Percentiles rank a stretch among this genome's conserved stretches.
phyloP scores from a whole-genome alignment of 179 eudicot species.

The Gypsophila paniculata region DNA sequence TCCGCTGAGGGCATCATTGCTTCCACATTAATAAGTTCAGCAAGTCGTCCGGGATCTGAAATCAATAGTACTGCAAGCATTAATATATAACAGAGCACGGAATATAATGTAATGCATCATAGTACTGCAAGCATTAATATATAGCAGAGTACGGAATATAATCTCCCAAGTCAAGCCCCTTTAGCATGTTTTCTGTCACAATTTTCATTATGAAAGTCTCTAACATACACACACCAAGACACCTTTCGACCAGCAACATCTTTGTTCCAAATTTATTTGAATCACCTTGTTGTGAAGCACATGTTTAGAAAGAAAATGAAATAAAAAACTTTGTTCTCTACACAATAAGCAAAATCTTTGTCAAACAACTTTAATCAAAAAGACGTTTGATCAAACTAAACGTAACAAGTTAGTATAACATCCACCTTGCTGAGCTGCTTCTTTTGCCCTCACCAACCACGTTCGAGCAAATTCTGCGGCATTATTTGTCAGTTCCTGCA shows the following conservation, averaged over 20 bases:
- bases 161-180: background rate
- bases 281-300: background rate
- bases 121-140: background rate
- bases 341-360: background rate
- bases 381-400: background rate
- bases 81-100: no score
- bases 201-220: background rate
- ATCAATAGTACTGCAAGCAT: conserved; percentile 6
- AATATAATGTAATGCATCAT: conserved; percentile 1
- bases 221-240: background rate
- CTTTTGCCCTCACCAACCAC: conserved; percentile 48
- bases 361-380: background rate
- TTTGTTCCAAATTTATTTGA: background rate
- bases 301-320: background rate
- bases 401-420: background rate
- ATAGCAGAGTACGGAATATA: background rate
- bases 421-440: conserved; percentile 46
- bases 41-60: conserved; percentile 64
- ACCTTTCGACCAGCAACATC: background rate
- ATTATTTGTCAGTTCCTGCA: conserved; percentile 38
- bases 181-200: background rate
- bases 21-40: conserved; percentile 71
- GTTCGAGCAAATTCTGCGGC: conserved; percentile 42
- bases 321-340: background rate
- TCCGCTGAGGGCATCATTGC: conserved; percentile 70